phyloP scores from a whole-genome alignment of 2,329 filamentous ascomycete species.

The Cladosporium colombiae region DNA sequence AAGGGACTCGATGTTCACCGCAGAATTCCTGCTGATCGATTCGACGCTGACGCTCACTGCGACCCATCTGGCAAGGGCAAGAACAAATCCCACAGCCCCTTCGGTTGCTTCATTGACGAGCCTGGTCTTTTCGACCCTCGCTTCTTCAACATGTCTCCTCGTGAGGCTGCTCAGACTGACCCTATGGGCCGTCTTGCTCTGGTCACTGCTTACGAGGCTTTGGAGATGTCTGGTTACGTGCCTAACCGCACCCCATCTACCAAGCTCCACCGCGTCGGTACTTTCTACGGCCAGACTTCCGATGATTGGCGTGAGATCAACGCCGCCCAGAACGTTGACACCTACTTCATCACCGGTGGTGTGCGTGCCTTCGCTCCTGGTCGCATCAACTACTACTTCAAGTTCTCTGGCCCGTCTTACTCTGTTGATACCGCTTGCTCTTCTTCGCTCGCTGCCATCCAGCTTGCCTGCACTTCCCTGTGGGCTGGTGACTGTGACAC shows the following conservation, averaged over 20 bases:
- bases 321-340: slow-evolving; percentile 69
- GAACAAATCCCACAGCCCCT: slow-evolving; percentile 76
- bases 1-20: slow-evolving; percentile 74
- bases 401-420: slow-evolving; percentile 71
- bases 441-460: slow-evolving; percentile 70
- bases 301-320: slow-evolving; percentile 80
- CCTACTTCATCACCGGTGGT: slow-evolving; percentile 66
- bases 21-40: slow-evolving; percentile 68
- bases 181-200: slow-evolving; percentile 78
- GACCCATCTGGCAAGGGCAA: slow-evolving; percentile 71
- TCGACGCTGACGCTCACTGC: slow-evolving; percentile 69
- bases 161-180: slow-evolving; percentile 77
- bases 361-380: slow-evolving; percentile 63
- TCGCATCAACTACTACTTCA: slow-evolving; percentile 75
- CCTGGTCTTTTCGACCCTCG: slow-evolving; percentile 77
- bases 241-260: slow-evolving; percentile 71
- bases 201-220: slow-evolving; percentile 75
- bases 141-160: slow-evolving; percentile 85
- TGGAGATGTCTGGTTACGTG: slow-evolving; percentile 79
- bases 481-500: slow-evolving; percentile 78
- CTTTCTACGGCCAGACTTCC: slow-evolving; percentile 73
- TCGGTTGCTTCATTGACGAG: slow-evolving; percentile 74
- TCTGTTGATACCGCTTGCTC: slow-evolving; percentile 79
- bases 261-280: slow-evolving; percentile 64
- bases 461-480: slow-evolving; percentile 70